Base-by-base conservation (phyloP, 805 yeast species). In the Yamadazyma sp. region DNA sequence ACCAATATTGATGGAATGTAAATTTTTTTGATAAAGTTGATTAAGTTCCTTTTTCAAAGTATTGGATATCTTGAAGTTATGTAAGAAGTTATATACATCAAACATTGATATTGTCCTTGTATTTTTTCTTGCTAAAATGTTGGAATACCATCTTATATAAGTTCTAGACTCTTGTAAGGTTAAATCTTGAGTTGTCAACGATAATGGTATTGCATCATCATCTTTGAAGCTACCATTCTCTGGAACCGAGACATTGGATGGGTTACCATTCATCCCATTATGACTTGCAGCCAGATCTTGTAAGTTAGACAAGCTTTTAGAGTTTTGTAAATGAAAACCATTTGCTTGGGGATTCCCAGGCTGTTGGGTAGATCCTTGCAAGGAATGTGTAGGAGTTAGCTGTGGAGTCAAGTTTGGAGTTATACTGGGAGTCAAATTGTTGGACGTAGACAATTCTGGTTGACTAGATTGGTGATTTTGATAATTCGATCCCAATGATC, bases 111-210 rank as follows among this genome's bases (percentile, higher is more conserved):
- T 78, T 21, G 85, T 62, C 41, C 80, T 71, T 27, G 80, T 72
- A 24, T 80, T 79, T 43, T 83, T 82, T 35, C 89, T 74, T 29
- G 84, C 71, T 23, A 84, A 73, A 21, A 91, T 77, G 51, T 86
- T 89, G 46, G 87, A 82, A 57, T 89, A 91, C 98, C 98, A 91
- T 45, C 96, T 69, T 47, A 91, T 75, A 58, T 91, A 91, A 1
- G 96, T 84, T 49, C 82, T 78, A 9, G 79, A 75, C 58, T 91
- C 98, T 38, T 82, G 84, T 13, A 72, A 70, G 0, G 95, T 75
- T 30, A 91, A 70, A 39, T 86, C 86, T 30, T 72, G 75, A 1
- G 76, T 72, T 1, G 80, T 68, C n/a, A 85, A 60, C 2, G 87
- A 76, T 33, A 84, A 57, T 0, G 89, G 86, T 2, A 79, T 71